These are phyloP conservation scores for Neurospora sp. DNA, from an alignment of 495 filamentous ascomycete species.

Conservation along the genomic window DNA sequence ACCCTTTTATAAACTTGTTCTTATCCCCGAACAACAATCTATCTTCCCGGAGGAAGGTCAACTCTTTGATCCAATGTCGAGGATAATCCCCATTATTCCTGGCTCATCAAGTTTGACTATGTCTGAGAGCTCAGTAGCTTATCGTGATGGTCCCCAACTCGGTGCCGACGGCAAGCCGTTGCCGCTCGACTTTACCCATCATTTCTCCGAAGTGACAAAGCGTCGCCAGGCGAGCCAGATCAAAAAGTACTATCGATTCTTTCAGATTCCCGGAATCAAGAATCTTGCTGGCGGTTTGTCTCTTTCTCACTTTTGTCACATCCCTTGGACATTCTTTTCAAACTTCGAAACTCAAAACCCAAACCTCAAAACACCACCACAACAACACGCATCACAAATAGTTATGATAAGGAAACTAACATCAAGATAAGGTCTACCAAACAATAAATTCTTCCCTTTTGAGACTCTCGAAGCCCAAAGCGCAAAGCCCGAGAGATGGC, in stretches of 20 bases:
- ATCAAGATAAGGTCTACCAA: conserved; percentile 55
- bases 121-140: neutral
- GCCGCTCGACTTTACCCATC: conserved; percentile 69
- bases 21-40: neutral
- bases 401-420: neutral
- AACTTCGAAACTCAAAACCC: neutral
- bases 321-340: neutral
- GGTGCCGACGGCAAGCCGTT: conserved; percentile 24
- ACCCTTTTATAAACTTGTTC: neutral
- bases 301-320: neutral
- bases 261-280: conserved; percentile 64
- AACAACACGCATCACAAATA: neutral
- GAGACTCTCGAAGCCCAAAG: conserved; percentile 79
- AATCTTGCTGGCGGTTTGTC: conserved; percentile 81
- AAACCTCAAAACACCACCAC: neutral
- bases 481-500: conserved; percentile 62
- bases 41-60: neutral
- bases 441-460: conserved; percentile 75
- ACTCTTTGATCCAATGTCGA: neutral
- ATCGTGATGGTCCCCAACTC: neutral
- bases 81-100: neutral
- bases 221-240: conserved; percentile 52
- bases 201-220: conserved; percentile 59
- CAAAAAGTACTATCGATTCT: conserved; percentile 81
- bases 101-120: neutral